Evolutionary conservation across 139 green algal genomes (phyloP), one percentile per base, ranked within the genome.

Genomic region (Micractinium conductrix): DNA sequence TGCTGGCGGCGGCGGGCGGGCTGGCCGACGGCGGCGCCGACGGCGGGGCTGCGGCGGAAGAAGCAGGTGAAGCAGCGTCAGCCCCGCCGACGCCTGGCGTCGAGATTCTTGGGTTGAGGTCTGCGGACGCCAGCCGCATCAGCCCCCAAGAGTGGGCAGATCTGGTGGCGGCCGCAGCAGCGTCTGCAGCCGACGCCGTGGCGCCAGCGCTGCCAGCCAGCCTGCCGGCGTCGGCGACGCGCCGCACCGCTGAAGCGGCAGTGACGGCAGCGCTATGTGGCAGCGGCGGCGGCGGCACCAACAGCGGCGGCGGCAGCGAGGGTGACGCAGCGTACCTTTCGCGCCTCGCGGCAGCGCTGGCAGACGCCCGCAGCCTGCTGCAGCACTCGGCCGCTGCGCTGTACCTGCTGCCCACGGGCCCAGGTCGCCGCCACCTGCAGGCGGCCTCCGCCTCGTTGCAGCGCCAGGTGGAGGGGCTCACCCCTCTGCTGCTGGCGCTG

Each of bases 401-500:
- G n/a, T 67, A 68, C 19, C 45, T 37, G 55, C 74, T 88, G 84
- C 78, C 62, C 30, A 44, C 60, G 22, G 63, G 84, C 40, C 63
- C 62, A 1, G 24, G 24, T 16, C 43, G 75, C 5, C 71, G 73
- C 43, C 63, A 79, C n/a, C 78, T 88, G 62, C 42, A 44, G 55
- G 58, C 78, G 63, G 62, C 84, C 6, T 35, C 43, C 35, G 74
- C 33, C 2, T 30, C 14, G 4, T 19, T 84, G 9, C 74, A 84
- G 65, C 42, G 21, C n/a, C 43, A n/a, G 53, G 17, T 84, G n/a
- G 63, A 37, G 4, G 30, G 63, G n/a, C 78, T 88, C 8, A 75
- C 84, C 40, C 74, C 50, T 19, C 53, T 88, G 78, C 69, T 88
- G 69, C 53, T 84, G 58, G 74, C 62, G 24, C 48, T 84, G 55